A percentile compares a stretch with the other conserved stretches of the same genome.
phyloP scores from a whole-genome alignment of 2,329 filamentous ascomycete species.

The Colletotrichum truncatum region DNA sequence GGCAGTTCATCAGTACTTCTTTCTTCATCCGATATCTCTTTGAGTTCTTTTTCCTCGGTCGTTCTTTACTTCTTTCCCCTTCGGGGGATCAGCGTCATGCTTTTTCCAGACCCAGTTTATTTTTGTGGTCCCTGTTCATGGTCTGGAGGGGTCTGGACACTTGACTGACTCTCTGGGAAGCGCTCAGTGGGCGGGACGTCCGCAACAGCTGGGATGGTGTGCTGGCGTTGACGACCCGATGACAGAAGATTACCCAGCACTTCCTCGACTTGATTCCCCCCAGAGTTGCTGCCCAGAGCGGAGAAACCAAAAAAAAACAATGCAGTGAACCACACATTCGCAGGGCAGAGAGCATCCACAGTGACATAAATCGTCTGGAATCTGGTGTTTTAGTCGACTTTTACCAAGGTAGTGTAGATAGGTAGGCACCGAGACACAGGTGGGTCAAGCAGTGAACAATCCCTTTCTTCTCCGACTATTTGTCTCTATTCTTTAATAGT shows the following conservation, averaged over 20 bases:
- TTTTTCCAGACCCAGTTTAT: constrained; percentile 11
- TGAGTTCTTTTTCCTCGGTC: not conserved
- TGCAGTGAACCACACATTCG: not conserved
- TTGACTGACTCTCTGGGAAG: constrained; percentile 17
- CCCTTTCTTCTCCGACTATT: constrained; percentile 6
- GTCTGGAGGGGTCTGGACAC: constrained; percentile 16
- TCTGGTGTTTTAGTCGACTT: not conserved
- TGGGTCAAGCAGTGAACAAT: not conserved
- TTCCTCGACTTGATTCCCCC: constrained; percentile 9
- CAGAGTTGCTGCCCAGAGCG: constrained; percentile 16
- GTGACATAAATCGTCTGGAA: constrained; percentile 5
- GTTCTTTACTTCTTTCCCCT: not conserved
- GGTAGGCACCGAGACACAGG: not conserved
- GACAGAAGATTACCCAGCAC: constrained; percentile 8
- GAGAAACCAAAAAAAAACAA: not conserved
- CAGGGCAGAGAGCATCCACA: not conserved
- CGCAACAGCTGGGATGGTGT: constrained; percentile 15
- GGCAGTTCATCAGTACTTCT: constrained; percentile 18
- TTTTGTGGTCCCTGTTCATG: constrained; percentile 13
- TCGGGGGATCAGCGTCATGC: constrained; percentile 18
- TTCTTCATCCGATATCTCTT: constrained; percentile 11
- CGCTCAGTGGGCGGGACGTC: not conserved
- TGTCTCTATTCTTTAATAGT: constrained; percentile 14
- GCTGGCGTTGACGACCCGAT: constrained; percentile 23
- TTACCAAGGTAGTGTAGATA: not conserved